Conservation (phyloP, 2,329 filamentous ascomycete genomes). For the Diaporthe sp. region DNA sequence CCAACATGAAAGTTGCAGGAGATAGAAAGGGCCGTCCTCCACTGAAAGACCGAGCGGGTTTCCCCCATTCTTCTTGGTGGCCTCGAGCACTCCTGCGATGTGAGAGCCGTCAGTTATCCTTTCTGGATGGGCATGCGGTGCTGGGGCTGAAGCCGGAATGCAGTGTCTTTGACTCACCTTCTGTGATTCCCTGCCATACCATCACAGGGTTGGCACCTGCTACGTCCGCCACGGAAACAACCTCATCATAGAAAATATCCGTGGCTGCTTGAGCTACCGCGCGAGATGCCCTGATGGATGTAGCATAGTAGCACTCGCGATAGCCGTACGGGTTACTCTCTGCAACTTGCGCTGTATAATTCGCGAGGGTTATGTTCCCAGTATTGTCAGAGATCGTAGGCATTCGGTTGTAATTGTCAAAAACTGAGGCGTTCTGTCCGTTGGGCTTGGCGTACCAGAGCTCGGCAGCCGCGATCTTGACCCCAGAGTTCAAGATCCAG, state of each 20-base stretch:
- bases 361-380: constrained; percentile 37
- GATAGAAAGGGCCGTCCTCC: constrained; percentile 46
- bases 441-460: constrained; percentile 55
- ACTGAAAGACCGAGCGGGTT: constrained; percentile 53
- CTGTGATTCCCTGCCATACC: constrained; percentile 58
- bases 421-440: constrained; percentile 52
- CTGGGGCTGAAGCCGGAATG: fast-evolving
- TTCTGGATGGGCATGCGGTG: neutral
- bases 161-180: constrained; percentile 39
- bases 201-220: constrained; percentile 47
- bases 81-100: constrained; percentile 45
- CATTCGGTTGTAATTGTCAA: constrained; percentile 53
- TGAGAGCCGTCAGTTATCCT: neutral
- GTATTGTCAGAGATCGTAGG: constrained; percentile 48
- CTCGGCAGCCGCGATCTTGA: constrained; percentile 48
- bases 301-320: constrained; percentile 44
- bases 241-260: constrained; percentile 40
- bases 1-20: constrained; percentile 44
- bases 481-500: constrained; percentile 42
- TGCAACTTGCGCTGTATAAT: constrained; percentile 40
- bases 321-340: constrained; percentile 41
- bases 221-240: constrained; percentile 38
- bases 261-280: constrained; percentile 43
- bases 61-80: constrained; percentile 54
- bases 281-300: constrained; percentile 42